A percentile compares a stretch with the other conserved stretches of the same genome.
phyloP scores from a whole-genome alignment of 345 rosid genomes.

The Turnera subulata region DNA sequence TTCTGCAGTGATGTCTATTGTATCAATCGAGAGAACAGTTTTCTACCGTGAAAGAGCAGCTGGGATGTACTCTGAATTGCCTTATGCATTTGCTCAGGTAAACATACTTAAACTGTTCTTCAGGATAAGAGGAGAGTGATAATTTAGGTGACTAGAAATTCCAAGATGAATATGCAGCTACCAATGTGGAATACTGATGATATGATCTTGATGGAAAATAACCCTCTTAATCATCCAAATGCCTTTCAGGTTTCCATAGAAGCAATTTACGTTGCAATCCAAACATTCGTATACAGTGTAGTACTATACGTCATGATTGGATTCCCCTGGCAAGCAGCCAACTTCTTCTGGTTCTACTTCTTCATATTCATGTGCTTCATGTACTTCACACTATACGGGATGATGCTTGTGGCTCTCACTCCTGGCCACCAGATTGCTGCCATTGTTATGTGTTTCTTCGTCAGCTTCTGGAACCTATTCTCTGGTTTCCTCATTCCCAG shows the following conservation, averaged over 20 bases:
- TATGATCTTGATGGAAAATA: background rate
- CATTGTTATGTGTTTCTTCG: constrained; percentile 37
- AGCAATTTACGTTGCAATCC: constrained; percentile 32
- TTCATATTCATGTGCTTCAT: constrained; percentile 43
- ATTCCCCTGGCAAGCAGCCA: constrained; percentile 26
- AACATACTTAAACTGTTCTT: too few relatives aligned
- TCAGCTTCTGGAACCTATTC: constrained; percentile 44
- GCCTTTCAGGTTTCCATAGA: constrained; percentile 39
- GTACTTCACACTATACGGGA: constrained; percentile 43
- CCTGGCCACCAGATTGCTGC: constrained; percentile 39
- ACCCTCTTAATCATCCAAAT: background rate
- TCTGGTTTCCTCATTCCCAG: constrained; percentile 39
- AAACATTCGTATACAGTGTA: constrained; percentile 23
- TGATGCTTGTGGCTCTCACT: constrained; percentile 42
- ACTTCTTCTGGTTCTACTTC: constrained; percentile 36
- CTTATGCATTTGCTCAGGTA: constrained; percentile 45
- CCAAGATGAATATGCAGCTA: background rate
- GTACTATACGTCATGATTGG: constrained; percentile 39
- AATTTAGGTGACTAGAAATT: too few relatives aligned
- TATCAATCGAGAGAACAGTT: constrained; percentile 40
- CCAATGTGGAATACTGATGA: background rate
- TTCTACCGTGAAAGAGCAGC: constrained; percentile 48
- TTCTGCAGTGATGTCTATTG: constrained; percentile 36
- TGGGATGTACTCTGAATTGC: constrained; percentile 43
- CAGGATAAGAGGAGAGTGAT: too few relatives aligned